These are phyloP conservation scores for Ganoderma sinense DNA, from an alignment of 1,284 basidiomycete species.

Conservation along the genomic window DNA sequence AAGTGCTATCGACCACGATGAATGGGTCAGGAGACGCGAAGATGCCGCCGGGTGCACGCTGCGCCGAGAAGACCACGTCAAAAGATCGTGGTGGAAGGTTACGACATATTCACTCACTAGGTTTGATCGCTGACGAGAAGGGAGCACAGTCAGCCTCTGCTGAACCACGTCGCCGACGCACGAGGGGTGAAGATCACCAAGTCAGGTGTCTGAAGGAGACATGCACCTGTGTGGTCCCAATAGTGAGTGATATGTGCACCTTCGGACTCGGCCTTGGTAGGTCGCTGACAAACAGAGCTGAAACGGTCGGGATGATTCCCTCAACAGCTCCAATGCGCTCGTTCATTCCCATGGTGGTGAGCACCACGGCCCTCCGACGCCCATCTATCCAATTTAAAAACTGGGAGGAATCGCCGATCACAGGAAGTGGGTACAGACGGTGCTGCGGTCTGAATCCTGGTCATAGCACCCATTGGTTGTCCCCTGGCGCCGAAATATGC, in stretches of 20 bases:
- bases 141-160: not conserved
- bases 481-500: not conserved
- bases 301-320: not conserved
- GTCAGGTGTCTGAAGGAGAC: not conserved
- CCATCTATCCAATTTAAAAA: not conserved
- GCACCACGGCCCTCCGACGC: not conserved
- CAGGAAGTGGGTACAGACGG: not conserved
- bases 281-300: not conserved
- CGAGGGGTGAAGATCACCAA: not conserved
- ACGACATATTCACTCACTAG: slow-evolving; percentile 5
- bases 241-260: not conserved
- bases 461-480: not conserved
- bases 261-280: not conserved
- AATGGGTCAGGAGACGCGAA: not conserved
- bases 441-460: not conserved
- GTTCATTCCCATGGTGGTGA: not conserved
- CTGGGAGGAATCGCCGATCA: not conserved
- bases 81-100: not conserved
- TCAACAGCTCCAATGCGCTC: not conserved
- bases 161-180: not conserved
- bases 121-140: not conserved
- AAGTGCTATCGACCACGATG: not conserved
- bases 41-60: not conserved
- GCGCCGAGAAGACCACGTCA: not conserved
- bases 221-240: not conserved